Conservation (phyloP, 345 rosid genomes). For the Pistacia atlantica region DNA sequence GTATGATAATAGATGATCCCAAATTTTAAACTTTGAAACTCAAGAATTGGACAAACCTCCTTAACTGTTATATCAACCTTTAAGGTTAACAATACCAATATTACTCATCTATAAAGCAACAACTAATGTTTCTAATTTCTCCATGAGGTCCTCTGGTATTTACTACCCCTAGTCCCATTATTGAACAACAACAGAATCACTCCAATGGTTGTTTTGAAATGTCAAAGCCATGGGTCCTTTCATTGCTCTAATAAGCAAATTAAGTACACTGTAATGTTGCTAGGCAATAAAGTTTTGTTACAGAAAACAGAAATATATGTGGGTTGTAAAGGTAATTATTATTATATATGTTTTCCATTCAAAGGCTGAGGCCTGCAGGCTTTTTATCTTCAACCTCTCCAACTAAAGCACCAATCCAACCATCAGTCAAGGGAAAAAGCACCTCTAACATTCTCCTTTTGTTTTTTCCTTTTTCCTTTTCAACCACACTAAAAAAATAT, state of each 20-base stretch:
- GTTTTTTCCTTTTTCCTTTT: not conserved
- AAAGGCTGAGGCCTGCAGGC: not conserved
- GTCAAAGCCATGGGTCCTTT: constrained; percentile 4
- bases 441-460: not conserved
- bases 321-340: not conserved
- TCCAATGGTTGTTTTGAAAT: no score
- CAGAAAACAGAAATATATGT: not conserved
- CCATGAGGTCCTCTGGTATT: no score
- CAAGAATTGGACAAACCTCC: no score
- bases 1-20: no score
- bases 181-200: no score
- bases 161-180: no score
- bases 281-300: not conserved
- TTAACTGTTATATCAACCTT: no score
- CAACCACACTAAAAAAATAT: not conserved
- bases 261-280: not conserved
- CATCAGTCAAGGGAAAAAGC: not conserved
- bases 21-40: no score
- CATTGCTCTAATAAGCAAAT: not conserved
- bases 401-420: not conserved
- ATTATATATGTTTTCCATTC: not conserved
- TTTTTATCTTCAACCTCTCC: constrained; percentile 14
- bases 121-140: no score
- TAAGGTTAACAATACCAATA: no score
- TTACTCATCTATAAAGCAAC: no score